These are phyloP conservation scores for Fusarium sp. DNA, from an alignment of 2,329 filamentous ascomycete genomes.

Conservation along the genomic window DNA sequence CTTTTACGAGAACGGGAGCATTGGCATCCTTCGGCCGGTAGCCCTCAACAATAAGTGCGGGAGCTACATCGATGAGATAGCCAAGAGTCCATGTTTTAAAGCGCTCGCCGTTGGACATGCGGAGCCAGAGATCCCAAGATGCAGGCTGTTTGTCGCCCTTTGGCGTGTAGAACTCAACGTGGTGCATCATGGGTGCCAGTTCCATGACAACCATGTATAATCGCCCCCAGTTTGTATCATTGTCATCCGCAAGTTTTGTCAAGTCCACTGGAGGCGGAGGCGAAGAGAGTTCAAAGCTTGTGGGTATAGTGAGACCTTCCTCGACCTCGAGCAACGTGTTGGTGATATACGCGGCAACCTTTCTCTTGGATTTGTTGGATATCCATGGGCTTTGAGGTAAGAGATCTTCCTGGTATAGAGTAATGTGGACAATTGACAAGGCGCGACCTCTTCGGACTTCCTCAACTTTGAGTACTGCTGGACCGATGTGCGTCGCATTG, in stretches of 20 bases:
- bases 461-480: slow-evolving; percentile 55
- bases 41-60: slow-evolving; percentile 73
- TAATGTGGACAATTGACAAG: slow-evolving; percentile 58
- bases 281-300: slow-evolving; percentile 42
- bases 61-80: slow-evolving; percentile 74
- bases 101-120: slow-evolving; percentile 67
- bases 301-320: slow-evolving; percentile 49
- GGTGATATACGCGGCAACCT: slow-evolving; percentile 57
- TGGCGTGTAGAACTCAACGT: slow-evolving; percentile 53
- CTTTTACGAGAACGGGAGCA: slow-evolving; percentile 26
- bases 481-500: slow-evolving; percentile 54
- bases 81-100: slow-evolving; percentile 75
- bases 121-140: slow-evolving; percentile 66
- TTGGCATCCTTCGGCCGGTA: slow-evolving; percentile 52
- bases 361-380: slow-evolving; percentile 48
- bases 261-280: slow-evolving; percentile 39
- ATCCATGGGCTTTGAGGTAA: slow-evolving; percentile 53
- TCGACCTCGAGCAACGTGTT: slow-evolving; percentile 49
- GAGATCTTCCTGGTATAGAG: slow-evolving; percentile 57
- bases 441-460: slow-evolving; percentile 58
- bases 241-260: not conserved
- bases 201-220: slow-evolving; percentile 32
- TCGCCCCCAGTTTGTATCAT: slow-evolving; percentile 38
- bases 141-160: slow-evolving; percentile 28
- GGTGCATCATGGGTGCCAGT: slow-evolving; percentile 45